A percentile compares a stretch with the other conserved stretches of the same genome.
phyloP scores from a whole-genome alignment of 225 moss, liverwort and hornwort species.

The Sphagnum contortum region DNA sequence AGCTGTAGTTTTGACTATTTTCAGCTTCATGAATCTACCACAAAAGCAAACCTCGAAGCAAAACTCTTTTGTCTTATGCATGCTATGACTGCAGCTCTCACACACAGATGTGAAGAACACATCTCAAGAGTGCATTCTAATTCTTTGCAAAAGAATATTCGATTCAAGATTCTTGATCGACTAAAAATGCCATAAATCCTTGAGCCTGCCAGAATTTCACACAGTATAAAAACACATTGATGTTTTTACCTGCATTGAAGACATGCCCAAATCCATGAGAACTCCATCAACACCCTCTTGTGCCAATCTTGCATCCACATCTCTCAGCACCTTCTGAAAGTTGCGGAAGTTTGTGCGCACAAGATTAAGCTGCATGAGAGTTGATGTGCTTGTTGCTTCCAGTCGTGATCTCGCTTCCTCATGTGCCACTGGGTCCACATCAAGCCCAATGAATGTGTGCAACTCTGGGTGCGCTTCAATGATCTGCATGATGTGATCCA shows the following conservation, averaged over 20 bases:
- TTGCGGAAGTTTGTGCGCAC: slow-evolving; percentile 76
- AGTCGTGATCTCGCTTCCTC: slow-evolving; percentile 56
- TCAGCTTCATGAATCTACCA: no score
- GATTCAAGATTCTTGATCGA: no score
- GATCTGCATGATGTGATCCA: slow-evolving; percentile 32
- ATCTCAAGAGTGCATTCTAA: no score
- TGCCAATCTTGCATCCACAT: slow-evolving; percentile 34
- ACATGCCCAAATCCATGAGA: slow-evolving; percentile 99
- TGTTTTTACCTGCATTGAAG: slow-evolving; percentile 79
- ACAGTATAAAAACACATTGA: no score
- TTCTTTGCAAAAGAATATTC: no score
- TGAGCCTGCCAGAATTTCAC: no score
- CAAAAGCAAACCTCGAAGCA: no score
- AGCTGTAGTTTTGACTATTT: no score
- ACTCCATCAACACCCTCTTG: slow-evolving; percentile 71
- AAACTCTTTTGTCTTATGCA: no score
- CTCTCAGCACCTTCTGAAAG: slow-evolving; percentile 43
- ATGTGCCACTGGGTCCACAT: slow-evolving; percentile 93
- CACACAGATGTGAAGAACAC: no score
- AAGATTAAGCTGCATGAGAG: slow-evolving; percentile 37
- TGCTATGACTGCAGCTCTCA: no score
- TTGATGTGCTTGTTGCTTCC: slow-evolving; percentile 12
- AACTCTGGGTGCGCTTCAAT: slow-evolving; percentile 72
- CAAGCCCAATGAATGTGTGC: slow-evolving; percentile 71
- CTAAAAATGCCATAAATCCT: no score